These are phyloP conservation scores for Penicillium robsamsonii DNA, from an alignment of 495 filamentous ascomycete species.

Conservation along the genomic window DNA sequence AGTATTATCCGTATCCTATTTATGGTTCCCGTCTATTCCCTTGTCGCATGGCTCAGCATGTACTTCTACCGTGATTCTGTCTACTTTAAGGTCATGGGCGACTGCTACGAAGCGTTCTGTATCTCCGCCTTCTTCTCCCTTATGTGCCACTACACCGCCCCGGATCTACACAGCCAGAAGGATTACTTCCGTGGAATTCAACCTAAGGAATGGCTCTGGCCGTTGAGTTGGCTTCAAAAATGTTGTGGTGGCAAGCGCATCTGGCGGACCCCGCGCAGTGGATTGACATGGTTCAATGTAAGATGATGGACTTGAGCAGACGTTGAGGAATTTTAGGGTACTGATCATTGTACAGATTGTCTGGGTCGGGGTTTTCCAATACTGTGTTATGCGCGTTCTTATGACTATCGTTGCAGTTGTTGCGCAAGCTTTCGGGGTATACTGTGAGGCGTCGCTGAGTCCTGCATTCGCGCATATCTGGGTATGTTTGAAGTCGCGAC, in stretches of 20 bases:
- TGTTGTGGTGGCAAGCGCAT: constrained; percentile 62
- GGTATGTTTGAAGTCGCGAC: constrained; percentile 52
- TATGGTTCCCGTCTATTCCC: constrained; percentile 84
- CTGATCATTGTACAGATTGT: constrained; percentile 55
- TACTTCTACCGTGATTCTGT: constrained; percentile 75
- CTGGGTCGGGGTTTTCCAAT: constrained; percentile 85
- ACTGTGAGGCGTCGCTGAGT: constrained; percentile 75
- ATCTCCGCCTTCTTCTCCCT: constrained; percentile 91
- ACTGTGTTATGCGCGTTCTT: constrained; percentile 82
- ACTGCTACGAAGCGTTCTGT: constrained; percentile 91
- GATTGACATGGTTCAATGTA: constrained; percentile 90
- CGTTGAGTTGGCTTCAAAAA: constrained; percentile 60
- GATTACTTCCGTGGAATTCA: constrained; percentile 74
- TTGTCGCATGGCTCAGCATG: constrained; percentile 74
- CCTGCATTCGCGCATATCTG: constrained; percentile 82
- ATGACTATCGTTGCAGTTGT: constrained; percentile 79
- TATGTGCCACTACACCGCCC: constrained; percentile 78
- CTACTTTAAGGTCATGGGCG: constrained; percentile 76
- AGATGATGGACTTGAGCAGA: constrained; percentile 13
- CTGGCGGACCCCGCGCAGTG: constrained; percentile 74
- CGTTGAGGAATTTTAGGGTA: not conserved
- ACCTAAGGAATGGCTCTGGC: constrained; percentile 73
- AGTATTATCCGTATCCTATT: constrained; percentile 89
- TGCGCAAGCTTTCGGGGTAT: constrained; percentile 64
- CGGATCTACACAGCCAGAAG: constrained; percentile 80